phyloP scores from a whole-genome alignment of 2,329 filamentous ascomycete species.

The Trichoderma breve region DNA sequence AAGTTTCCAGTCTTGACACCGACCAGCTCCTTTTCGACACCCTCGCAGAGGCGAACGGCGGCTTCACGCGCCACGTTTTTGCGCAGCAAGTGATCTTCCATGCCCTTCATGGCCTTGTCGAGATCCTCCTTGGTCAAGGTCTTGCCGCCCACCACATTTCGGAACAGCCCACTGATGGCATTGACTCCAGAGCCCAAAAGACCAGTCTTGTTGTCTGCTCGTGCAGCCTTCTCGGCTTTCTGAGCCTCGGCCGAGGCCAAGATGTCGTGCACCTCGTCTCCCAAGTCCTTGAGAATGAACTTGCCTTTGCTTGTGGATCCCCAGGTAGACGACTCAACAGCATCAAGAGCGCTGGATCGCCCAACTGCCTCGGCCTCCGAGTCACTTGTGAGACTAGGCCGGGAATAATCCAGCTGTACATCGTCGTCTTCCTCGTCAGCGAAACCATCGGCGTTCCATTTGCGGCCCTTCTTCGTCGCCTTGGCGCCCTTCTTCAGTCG shows the following conservation, averaged over 20 bases:
- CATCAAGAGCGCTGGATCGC: conserved; percentile 63
- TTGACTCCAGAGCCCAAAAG: conserved; percentile 77
- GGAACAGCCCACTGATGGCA: conserved; percentile 83
- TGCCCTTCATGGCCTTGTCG: conserved; percentile 87
- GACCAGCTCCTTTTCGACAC: conserved; percentile 84
- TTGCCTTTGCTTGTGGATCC: conserved; percentile 85
- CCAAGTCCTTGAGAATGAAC: conserved; percentile 89
- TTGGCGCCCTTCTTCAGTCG: conserved; percentile 54
- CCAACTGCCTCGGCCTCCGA: conserved; percentile 50
- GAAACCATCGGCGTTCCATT: conserved; percentile 87
- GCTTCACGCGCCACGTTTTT: conserved; percentile 98
- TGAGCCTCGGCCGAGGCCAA: conserved; percentile 75
- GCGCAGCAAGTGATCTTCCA: conserved; percentile 90
- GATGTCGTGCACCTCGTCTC: conserved; percentile 89
- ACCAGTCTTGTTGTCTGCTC: conserved; percentile 52
- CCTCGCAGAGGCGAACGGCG: conserved; percentile 83
- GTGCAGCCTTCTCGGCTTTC: conserved; percentile 47
- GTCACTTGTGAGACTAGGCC: conserved; percentile 52
- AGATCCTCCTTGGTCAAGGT: conserved; percentile 85
- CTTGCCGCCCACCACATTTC: conserved; percentile 94
- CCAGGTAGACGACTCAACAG: conserved; percentile 77
- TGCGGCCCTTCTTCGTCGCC: conserved; percentile 83
- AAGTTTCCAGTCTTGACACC: conserved; percentile 91
- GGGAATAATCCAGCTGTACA: conserved; percentile 86
- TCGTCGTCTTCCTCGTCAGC: conserved; percentile 76